Evolutionary conservation across 1,284 basidiomycete genomes (phyloP), one percentile per base, ranked within the genome.

Genomic region (Fomes fomentarius): DNA sequence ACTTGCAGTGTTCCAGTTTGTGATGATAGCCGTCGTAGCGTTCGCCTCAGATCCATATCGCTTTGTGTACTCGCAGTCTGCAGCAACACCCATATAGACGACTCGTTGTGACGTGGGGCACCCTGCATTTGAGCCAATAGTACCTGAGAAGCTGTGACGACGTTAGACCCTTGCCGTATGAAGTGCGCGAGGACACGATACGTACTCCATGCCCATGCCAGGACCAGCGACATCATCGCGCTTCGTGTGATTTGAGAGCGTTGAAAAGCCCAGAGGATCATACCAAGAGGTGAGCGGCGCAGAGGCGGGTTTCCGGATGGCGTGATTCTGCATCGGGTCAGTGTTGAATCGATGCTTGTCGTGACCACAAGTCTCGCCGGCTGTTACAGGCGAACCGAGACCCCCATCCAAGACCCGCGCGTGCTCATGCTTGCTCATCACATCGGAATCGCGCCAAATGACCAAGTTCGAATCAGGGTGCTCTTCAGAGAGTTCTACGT

Each of bases 71-170:
- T 81, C 84, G 71, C 93, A 96, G 70, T 97, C 94, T 2, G 93
- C 87, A 0, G 94, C 94, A 39, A 95, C 89, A 21, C 94, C 94
- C 80, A 93, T 85, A 66, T 87, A 92, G 21, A 94, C 85, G 52
- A 94, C 80, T 72, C 84, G 82, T 66, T 89, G 88, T 0, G 80
- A 77, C 41, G 74, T 83, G 1, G 93, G 90, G 69, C 94, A 96
- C 10, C 94, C 93, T 2, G 71, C 68, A 1, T 78, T 84, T 21
- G 81, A 73, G 25, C 86, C 89, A 61, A 94, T 94, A 34, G 70
- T 75, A 62, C 80, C 71, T 47, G 79, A 78, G 66, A 89, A 94
- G 70, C 90, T 93, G 54, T 9, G 15, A 8, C 31, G 7, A 47
- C 31, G 21, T 46, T 24, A 30, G 25, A 14, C 39, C 25, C n/a